These are phyloP conservation scores for Ophiostoma ips DNA, from an alignment of 2,329 filamentous ascomycete genomes.

Conservation along the genomic window DNA sequence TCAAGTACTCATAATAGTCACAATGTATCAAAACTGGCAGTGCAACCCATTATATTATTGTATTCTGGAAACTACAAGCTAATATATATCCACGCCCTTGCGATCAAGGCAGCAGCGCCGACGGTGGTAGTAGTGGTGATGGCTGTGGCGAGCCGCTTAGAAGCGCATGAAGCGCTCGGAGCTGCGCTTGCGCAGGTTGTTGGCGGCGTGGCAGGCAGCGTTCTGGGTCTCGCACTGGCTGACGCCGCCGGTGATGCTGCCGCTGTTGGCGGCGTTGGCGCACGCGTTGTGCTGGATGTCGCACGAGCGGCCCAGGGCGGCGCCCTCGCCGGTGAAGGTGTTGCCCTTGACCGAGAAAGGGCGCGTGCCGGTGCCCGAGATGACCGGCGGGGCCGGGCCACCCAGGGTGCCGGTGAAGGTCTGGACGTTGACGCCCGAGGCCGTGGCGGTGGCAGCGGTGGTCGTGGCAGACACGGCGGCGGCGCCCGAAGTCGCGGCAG, in stretches of 20 bases:
- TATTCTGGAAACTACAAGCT: too few species aligned
- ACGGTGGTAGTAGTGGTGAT: too few species aligned
- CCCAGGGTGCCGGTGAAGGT: neutral
- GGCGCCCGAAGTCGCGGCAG: neutral
- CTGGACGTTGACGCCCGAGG: neutral
- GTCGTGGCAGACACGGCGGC: neutral
- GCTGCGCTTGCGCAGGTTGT: neutral
- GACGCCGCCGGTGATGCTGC: neutral
- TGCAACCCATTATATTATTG: too few species aligned
- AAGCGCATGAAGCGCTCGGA: neutral
- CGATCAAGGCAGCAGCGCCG: too few species aligned
- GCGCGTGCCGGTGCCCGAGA: neutral
- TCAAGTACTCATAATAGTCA: too few species aligned
- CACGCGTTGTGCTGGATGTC: slow-evolving; percentile 1
- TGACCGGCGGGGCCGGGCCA: neutral
- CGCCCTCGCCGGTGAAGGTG: neutral
- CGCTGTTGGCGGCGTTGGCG: neutral
- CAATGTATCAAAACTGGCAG: too few species aligned
- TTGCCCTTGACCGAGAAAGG: neutral
- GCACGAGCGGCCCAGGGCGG: neutral
- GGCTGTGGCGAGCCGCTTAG: neutral
- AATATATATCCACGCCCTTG: too few species aligned
- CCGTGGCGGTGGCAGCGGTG: neutral
- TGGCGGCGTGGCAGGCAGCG: neutral
- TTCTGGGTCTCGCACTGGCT: neutral